phyloP scores from a whole-genome alignment of 768 basidiomycete species.

The Lentinula raphanica region DNA sequence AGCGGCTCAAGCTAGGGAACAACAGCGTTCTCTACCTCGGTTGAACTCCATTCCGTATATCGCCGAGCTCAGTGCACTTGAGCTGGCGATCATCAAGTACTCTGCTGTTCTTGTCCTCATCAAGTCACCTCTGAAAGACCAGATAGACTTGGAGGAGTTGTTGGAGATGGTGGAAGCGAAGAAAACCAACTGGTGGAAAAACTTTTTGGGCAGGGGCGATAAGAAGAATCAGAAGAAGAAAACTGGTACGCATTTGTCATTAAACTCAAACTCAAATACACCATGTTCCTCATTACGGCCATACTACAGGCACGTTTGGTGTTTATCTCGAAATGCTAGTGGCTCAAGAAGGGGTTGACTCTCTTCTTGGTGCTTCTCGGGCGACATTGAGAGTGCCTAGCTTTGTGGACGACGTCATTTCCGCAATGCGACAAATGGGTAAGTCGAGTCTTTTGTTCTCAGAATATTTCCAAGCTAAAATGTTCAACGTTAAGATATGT shows the following conservation, averaged over 20 bases:
- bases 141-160: constrained; percentile 88
- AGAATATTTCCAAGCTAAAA: background rate
- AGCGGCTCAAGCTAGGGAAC: constrained; percentile 85
- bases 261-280: background rate
- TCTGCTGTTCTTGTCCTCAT: constrained; percentile 78
- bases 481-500: constrained; percentile 66
- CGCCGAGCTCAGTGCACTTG: constrained; percentile 77
- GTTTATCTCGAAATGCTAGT: constrained; percentile 90
- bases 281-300: background rate
- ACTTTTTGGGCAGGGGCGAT: constrained; percentile 77
- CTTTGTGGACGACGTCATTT: constrained; percentile 97
- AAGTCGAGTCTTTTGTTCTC: constrained; percentile 24
- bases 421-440: constrained; percentile 99
- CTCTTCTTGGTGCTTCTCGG: constrained; percentile 82
- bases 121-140: constrained; percentile 71
- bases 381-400: constrained; percentile 86
- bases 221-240: constrained; percentile 91
- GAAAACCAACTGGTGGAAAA: constrained; percentile 95
- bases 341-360: constrained; percentile 94
- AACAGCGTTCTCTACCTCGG: constrained; percentile 76
- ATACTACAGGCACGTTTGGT: constrained; percentile 76
- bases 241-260: constrained; percentile 49
- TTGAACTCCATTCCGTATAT: constrained; percentile 78
- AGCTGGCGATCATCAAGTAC: constrained; percentile 89
- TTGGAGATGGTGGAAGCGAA: constrained; percentile 88